These are phyloP conservation scores for Syncephalastrum contaminatum DNA, from an alignment of 371 early-diverging fungal genomes.

Conservation along the genomic window DNA sequence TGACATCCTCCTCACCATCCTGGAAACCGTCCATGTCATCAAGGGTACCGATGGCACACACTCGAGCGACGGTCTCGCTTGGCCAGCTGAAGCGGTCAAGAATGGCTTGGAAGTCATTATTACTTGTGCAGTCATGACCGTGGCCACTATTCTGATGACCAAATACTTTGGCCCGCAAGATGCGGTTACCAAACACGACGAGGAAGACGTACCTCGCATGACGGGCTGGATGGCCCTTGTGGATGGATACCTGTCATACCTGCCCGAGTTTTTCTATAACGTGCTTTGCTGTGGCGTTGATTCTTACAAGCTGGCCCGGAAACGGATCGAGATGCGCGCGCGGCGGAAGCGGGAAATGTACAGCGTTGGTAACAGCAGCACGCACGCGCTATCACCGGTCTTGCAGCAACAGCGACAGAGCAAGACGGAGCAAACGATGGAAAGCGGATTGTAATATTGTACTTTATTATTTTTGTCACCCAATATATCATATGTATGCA, in stretches of 20 bases:
- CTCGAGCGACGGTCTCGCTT: constrained; percentile 31
- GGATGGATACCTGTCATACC: constrained; percentile 41
- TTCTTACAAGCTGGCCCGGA: constrained; percentile 37
- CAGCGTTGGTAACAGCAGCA: constrained; percentile 7
- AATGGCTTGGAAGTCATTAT: constrained; percentile 45
- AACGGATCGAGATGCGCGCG: constrained; percentile 31
- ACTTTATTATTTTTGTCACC: too few species aligned
- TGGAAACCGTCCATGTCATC: constrained; percentile 34
- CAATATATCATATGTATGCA: too few species aligned
- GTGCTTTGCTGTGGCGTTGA: constrained; percentile 45
- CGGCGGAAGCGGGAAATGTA: constrained; percentile 17
- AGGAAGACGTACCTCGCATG: constrained; percentile 9
- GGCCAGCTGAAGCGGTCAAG: constrained; percentile 45
- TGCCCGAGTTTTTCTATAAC: constrained; percentile 43
- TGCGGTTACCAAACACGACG: constrained; percentile 7
- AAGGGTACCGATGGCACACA: constrained; percentile 30
- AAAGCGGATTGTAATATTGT: too few species aligned
- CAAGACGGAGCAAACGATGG: too few species aligned
- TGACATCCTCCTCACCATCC: constrained; percentile 30
- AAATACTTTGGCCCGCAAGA: constrained; percentile 36
- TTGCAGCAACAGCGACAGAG: background rate
- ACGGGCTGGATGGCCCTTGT: constrained; percentile 34
- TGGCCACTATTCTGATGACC: constrained; percentile 37
- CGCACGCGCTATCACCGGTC: constrained; percentile 10
- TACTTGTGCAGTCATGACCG: constrained; percentile 37